A percentile compares a stretch with the other conserved stretches of the same genome.
phyloP scores from a whole-genome alignment of 345 rosid genomes.

The Isatis tinctoria region DNA sequence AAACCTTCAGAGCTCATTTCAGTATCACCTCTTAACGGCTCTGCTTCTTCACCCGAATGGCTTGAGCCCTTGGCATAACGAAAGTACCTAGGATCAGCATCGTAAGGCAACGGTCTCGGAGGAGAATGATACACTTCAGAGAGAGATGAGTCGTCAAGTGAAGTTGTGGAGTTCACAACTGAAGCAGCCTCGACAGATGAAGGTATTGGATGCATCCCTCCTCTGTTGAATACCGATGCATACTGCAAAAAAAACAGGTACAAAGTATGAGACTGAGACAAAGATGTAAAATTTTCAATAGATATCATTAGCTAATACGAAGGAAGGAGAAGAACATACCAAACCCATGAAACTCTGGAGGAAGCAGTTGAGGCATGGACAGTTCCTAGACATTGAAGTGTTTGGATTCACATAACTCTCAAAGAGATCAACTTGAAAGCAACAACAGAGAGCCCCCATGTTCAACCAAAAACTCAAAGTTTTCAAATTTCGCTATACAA shows the following conservation, averaged over 20 bases:
- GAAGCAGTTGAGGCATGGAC: constrained; percentile 71
- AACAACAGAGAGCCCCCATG: constrained; percentile 93
- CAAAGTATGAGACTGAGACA: not conserved
- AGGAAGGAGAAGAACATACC: constrained; percentile 43
- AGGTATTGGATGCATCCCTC: constrained; percentile 67
- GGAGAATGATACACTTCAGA: constrained; percentile 81
- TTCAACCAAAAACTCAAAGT: constrained; percentile 2
- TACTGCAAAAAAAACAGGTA: constrained; percentile 42
- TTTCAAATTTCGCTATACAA: not conserved
- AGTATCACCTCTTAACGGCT: constrained; percentile 67
- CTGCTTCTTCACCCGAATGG: constrained; percentile 72
- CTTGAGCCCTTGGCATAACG: constrained; percentile 64
- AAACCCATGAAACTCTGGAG: constrained; percentile 54
- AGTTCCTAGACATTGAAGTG: constrained; percentile 63
- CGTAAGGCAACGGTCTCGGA: constrained; percentile 96
- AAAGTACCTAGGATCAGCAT: constrained; percentile 55
- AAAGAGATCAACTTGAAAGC: constrained; percentile 58
- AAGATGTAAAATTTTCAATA: not conserved
- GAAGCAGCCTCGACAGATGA: constrained; percentile 64
- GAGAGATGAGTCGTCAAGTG: constrained; percentile 64
- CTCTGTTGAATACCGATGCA: constrained; percentile 66
- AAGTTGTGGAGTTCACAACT: constrained; percentile 53
- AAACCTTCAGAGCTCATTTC: constrained; percentile 59
- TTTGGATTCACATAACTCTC: constrained; percentile 74
- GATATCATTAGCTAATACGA: not conserved